A percentile compares a stretch with the other conserved stretches of the same genome.
Evolutionary conservation across 441 rosid genomes (phyloP).

Genomic region (Syzygium syzygioides): DNA sequence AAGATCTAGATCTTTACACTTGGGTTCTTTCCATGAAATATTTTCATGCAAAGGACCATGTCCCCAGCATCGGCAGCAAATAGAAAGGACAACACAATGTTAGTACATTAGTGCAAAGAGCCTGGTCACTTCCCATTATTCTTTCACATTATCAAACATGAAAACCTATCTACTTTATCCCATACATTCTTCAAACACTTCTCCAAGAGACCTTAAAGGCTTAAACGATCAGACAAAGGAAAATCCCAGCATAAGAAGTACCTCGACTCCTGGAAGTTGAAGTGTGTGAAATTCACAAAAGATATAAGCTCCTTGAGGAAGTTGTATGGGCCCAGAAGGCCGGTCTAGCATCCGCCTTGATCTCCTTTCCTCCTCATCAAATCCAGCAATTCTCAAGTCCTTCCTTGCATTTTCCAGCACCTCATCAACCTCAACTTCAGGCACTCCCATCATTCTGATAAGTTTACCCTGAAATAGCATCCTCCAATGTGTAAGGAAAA

Average conservation of each 20-base stretch:
- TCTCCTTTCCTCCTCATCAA: slow-evolving; percentile 87
- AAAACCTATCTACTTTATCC: not conserved
- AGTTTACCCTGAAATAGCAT: slow-evolving; percentile 35
- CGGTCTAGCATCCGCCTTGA: slow-evolving; percentile 34
- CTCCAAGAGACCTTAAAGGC: not conserved
- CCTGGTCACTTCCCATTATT: not conserved
- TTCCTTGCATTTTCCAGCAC: slow-evolving; percentile 42
- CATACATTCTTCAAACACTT: not conserved
- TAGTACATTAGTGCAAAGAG: not conserved
- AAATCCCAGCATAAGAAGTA: slow-evolving; percentile 4
- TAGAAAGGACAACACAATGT: not conserved
- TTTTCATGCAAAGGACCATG: not conserved
- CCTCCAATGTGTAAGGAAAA: not conserved
- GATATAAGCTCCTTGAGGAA: slow-evolving; percentile 70
- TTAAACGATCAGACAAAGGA: not conserved
- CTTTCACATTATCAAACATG: not conserved
- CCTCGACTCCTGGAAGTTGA: slow-evolving; percentile 77
- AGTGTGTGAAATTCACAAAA: slow-evolving; percentile 82
- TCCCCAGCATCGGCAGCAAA: not conserved
- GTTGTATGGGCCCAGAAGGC: slow-evolving; percentile 33
- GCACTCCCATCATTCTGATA: slow-evolving; percentile 91
- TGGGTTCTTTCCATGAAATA: not conserved
- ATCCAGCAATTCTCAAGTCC: slow-evolving; percentile 78
- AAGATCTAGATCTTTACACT: not conserved
- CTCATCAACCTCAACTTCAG: slow-evolving; percentile 59